Conservation (phyloP, 2,329 filamentous ascomycete genomes). For the Epichloe festucae region DNA sequence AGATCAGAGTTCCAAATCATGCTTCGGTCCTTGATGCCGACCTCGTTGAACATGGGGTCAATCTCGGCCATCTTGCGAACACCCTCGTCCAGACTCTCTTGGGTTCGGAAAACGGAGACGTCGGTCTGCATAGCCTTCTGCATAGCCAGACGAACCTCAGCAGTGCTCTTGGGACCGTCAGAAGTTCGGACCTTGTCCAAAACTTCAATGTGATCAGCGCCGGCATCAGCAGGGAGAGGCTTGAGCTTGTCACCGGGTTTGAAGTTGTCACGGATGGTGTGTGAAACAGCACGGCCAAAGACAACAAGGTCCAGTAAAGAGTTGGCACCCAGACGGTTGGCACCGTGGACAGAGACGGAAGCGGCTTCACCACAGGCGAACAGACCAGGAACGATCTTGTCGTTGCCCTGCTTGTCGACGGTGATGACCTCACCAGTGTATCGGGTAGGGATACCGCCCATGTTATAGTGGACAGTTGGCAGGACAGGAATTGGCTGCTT, state of each 20-base stretch:
- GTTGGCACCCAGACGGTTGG: conserved; percentile 96
- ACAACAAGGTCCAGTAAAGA: conserved; percentile 95
- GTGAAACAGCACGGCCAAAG: conserved; percentile 92
- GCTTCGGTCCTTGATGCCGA: conserved; percentile 94
- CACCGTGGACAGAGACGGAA: conserved; percentile 95
- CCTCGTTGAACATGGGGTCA: conserved; percentile 64
- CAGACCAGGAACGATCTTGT: conserved; percentile 86
- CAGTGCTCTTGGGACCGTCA: conserved; percentile 73
- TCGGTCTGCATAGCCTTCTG: conserved; percentile 98
- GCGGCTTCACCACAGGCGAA: conserved; percentile 96
- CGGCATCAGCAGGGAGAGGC: conserved; percentile 72
- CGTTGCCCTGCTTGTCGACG: conserved; percentile 71
- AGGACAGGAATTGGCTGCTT: conserved; percentile 96
- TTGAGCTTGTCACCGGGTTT: conserved; percentile 69
- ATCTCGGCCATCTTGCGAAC: conserved; percentile 78
- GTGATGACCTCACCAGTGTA: conserved; percentile 96
- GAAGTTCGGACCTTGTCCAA: conserved; percentile 79
- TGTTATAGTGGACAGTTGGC: conserved; percentile 98
- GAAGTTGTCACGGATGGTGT: conserved; percentile 93
- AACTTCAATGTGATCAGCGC: conserved; percentile 72
- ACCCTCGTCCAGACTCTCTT: conserved; percentile 88
- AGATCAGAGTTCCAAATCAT: conserved; percentile 99
- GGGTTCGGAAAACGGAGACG: conserved; percentile 90
- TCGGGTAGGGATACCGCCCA: conserved; percentile 96
- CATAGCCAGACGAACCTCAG: conserved; percentile 82